Evolutionary conservation across 2,329 filamentous ascomycete species (phyloP).

Genomic region (Apiospora marii): DNA sequence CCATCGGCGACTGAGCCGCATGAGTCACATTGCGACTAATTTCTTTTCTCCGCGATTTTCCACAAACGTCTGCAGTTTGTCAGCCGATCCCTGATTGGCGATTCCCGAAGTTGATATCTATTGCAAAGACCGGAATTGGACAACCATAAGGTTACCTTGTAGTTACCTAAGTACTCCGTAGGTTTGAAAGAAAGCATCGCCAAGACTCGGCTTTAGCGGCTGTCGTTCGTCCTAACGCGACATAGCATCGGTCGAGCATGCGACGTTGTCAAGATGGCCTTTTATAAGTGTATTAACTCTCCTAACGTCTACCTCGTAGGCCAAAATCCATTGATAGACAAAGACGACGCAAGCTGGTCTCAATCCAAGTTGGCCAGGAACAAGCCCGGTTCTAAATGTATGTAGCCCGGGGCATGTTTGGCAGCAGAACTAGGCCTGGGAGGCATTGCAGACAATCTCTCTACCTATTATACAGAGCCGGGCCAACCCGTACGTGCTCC

Average conservation of each 20-base stretch:
- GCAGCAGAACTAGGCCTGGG: background rate
- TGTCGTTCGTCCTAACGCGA: background rate
- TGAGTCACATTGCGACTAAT: slow-evolving; percentile 2
- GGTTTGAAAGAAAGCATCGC: background rate
- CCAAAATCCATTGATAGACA: slow-evolving; percentile 3
- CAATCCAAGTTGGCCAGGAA: background rate
- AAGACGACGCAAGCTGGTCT: background rate
- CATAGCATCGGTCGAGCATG: background rate
- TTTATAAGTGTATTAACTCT: slow-evolving; percentile 19
- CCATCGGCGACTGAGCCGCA: background rate
- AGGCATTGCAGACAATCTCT: slow-evolving; percentile 6
- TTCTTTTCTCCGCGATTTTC: background rate
- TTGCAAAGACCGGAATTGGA: too few relatives aligned
- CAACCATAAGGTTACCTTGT: background rate
- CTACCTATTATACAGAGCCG: background rate
- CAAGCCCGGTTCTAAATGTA: background rate
- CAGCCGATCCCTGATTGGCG: background rate
- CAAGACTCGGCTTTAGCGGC: background rate
- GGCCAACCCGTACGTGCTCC: background rate
- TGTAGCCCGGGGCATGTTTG: background rate
- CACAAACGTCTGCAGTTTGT: background rate
- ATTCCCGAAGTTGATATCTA: background rate
- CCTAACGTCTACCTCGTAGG: slow-evolving; percentile 3
- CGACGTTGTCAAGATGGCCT: background rate
- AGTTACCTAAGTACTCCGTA: too few relatives aligned